Base-by-base conservation (phyloP, 2,329 filamentous ascomycete species). In the Fonsecaea monophora region DNA sequence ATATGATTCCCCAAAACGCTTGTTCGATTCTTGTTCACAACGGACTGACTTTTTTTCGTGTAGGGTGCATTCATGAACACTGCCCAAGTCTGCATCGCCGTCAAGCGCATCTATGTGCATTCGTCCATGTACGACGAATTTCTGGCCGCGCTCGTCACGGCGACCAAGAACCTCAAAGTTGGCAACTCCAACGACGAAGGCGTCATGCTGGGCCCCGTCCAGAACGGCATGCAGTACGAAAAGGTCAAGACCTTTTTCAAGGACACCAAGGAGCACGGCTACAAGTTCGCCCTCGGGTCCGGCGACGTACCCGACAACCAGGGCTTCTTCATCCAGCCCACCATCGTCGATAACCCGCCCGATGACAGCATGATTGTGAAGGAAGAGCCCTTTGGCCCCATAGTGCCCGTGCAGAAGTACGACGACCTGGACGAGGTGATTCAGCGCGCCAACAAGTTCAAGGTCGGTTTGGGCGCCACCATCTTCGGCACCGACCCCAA, bases 171-270 rank as follows among this genome's bases (percentile, higher is more conserved):
- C 13, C 62, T 73, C 40, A 74, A 72, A 48, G 60, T 70, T 25
- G 72, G 74, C 13, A 61, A 71, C 79, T 74, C 75, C 63, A 74
- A 75, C 30, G 74, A 77, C 54, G 79, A 80, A 7, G 80, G 77
- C 4, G 78, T 80, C 25, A 78, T 85, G 66, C 84, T 88, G 1
- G 89, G 88, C 0, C 89, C 89, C 0, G 77, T 90, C 2, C 87
- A 89, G 68, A 91, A 90, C 75, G 76, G 81, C 68, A 85, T 87
- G 83, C 89, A 91, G 75, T 90, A 83, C 73, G 84, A 88, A 42
- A 83, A 83, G 35, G 86, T 87, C 34, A 84, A 84, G 71, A 75
- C 79, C 9, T 83, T 89, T 67, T 82, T 89, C 60, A 79, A 80
- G 6, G 85, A 87, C 59, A 85, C 83, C 67, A 81, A 83, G 72